Conservation (phyloP, 1,139 yeast genomes). For the Sporopachydermia cereana region DNA sequence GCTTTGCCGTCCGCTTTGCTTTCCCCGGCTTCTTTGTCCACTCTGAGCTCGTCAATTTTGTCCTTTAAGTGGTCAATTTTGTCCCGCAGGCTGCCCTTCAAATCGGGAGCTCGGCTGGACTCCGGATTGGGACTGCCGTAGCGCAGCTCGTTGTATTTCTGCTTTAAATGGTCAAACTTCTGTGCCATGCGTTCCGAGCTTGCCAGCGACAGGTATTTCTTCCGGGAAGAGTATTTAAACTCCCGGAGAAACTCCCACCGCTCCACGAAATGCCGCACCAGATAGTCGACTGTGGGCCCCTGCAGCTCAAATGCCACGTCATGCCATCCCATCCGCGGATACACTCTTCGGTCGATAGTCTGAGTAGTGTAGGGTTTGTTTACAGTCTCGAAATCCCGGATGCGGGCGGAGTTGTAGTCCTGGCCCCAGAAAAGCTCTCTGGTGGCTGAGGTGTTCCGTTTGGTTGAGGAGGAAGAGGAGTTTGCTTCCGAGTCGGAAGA, state of each 20-base stretch:
- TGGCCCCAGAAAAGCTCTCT: constrained; percentile 12
- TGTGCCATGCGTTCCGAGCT: background rate
- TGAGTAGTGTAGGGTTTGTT: constrained; percentile 10
- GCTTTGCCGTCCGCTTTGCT: background rate
- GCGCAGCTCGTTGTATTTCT: background rate
- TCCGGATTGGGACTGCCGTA: background rate
- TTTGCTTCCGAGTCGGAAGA: background rate
- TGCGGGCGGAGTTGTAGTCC: constrained; percentile 13
- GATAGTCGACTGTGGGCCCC: constrained; percentile 13
- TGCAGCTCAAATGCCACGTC: constrained; percentile 12
- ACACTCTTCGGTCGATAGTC: constrained; percentile 10
- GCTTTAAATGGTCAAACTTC: constrained; percentile 1
- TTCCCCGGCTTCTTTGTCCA: background rate
- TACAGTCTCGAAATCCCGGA: constrained; percentile 11
- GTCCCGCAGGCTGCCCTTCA: constrained; percentile 1
- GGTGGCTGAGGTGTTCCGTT: too few species aligned
- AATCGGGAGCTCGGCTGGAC: constrained; percentile 3
- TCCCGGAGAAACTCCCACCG: constrained; percentile 14
- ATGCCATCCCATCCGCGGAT: constrained; percentile 15
- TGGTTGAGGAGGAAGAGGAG: background rate
- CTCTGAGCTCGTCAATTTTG: background rate
- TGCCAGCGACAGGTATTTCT: constrained; percentile 11
- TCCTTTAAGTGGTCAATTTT: background rate
- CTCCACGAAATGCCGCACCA: constrained; percentile 14
- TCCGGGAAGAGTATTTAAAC: constrained; percentile 12